Base-by-base conservation (phyloP, 1,284 basidiomycete genomes). In the Lentinula novae-zelandiae region DNA sequence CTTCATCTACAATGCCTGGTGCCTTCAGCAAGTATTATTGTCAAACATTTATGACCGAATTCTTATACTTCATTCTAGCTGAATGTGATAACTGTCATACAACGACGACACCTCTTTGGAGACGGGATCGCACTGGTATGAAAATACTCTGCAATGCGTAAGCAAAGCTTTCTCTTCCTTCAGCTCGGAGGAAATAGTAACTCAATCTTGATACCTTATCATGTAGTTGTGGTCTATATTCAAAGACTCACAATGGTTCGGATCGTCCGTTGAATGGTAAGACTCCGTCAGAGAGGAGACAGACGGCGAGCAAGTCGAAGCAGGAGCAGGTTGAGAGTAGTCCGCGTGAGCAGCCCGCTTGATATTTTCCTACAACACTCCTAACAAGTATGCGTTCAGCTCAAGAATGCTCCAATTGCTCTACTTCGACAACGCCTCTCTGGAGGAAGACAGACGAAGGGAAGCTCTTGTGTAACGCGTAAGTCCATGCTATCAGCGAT, bases 401-500 rank as follows among this genome's bases (percentile, higher is more conserved):
- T 33, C 57, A 58, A 51, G 57, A 58, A 33, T 58, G 57, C 31
- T 58, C 57, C 5, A 61, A 61, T 38, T 61, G 60, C 34, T 56
- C 53, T 10, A 61, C 60, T 33, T 56, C 60, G 39, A 61, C 60
- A 22, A 61, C 60, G 20, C 60, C 60, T 12, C 40, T 61, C 2
- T 61, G 60, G 60, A 56, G 60, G 48, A 61, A 61, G 54, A 56
- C 53, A 7, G 60, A 61, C 34, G 60, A 61, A 57, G 60, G 60
- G 13, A 61, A 61, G 53, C 54, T 61, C 9, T 54, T 61, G 27
- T 61, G 60, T 22, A 61, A 61, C 57, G 60, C 60, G 60, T 61
- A 42, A 57, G 60, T 51, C 57, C 49, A 31, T 17, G 12, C 42
- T 46, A 51, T 57, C 44, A 36, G 12, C 53, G 27, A 0, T 22